A percentile compares a stretch with the other conserved stretches of the same genome.
Evolutionary conservation across 768 basidiomycete species (phyloP).

Genomic region (Leucocoprinus birnbaumii): DNA sequence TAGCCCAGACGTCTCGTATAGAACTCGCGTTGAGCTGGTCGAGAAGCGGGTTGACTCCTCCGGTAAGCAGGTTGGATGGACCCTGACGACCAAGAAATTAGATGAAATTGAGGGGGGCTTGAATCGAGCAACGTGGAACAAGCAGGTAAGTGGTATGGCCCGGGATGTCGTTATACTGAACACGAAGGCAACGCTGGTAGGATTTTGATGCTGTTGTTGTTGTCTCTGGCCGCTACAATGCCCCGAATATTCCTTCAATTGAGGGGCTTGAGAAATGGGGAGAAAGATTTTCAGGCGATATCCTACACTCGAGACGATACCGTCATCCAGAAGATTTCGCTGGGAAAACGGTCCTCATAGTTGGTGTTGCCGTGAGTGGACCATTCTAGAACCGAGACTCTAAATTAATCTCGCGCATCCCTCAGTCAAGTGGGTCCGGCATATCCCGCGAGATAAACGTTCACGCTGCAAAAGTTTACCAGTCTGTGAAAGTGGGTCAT

Average conservation of each 20-base stretch:
- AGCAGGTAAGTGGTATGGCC: slow-evolving; percentile 34
- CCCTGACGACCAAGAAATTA: slow-evolving; percentile 28
- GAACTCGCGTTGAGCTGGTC: slow-evolving; percentile 45
- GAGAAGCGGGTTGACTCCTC: slow-evolving; percentile 31
- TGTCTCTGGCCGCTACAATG: slow-evolving; percentile 31
- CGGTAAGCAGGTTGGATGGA: slow-evolving; percentile 32
- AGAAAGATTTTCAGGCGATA: slow-evolving; percentile 25
- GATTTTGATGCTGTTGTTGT: slow-evolving; percentile 33
- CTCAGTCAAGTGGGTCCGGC: slow-evolving; percentile 32
- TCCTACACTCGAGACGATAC: slow-evolving; percentile 41
- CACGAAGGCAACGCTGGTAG: slow-evolving; percentile 14
- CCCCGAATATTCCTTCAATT: slow-evolving; percentile 30
- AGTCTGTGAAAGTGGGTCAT: slow-evolving; percentile 23
- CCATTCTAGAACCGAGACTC: background rate
- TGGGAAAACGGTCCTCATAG: slow-evolving; percentile 37
- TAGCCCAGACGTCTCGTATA: slow-evolving; percentile 35
- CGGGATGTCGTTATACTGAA: background rate
- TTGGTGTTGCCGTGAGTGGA: slow-evolving; percentile 36
- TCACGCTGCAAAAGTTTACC: slow-evolving; percentile 29
- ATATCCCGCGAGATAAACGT: slow-evolving; percentile 32
- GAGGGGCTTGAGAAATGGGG: slow-evolving; percentile 33
- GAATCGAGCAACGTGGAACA: slow-evolving; percentile 32
- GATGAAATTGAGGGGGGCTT: slow-evolving; percentile 14
- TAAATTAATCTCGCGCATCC: background rate
- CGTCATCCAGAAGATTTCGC: slow-evolving; percentile 31